Evolutionary conservation across 768 basidiomycete species (phyloP).

Genomic region (Kwoniella pini): DNA sequence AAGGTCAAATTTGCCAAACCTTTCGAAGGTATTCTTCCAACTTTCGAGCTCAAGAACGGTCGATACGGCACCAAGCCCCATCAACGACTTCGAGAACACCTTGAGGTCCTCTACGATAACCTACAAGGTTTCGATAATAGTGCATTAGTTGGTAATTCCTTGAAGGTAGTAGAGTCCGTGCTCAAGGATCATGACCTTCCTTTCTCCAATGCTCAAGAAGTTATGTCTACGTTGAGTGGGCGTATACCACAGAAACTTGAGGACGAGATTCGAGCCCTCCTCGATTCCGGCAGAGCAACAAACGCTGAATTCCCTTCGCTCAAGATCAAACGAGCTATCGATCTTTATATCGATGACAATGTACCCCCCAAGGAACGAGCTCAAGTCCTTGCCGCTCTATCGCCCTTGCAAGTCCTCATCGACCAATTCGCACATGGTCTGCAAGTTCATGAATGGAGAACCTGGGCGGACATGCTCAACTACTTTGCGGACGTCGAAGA

Average conservation of each 20-base stretch:
- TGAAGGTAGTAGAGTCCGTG: constrained; percentile 81
- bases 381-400: constrained; percentile 74
- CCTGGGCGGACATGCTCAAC: constrained; percentile 71
- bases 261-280: constrained; percentile 72
- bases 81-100: constrained; percentile 74
- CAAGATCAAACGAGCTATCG: constrained; percentile 80
- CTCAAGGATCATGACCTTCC: constrained; percentile 84
- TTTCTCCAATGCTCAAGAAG: constrained; percentile 77
- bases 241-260: constrained; percentile 92
- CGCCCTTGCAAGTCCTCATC: constrained; percentile 70
- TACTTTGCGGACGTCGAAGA: constrained; percentile 85
- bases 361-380: constrained; percentile 76
- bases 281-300: constrained; percentile 75
- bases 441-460: constrained; percentile 75
- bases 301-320: constrained; percentile 82
- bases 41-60: constrained; percentile 75
- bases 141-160: constrained; percentile 77
- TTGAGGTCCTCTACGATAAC: constrained; percentile 80
- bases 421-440: constrained; percentile 78
- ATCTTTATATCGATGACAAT: constrained; percentile 78
- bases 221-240: constrained; percentile 83
- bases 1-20: constrained; percentile 98
- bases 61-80: constrained; percentile 86
- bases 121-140: constrained; percentile 97
- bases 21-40: constrained; percentile 88